Conservation (phyloP, 2,329 filamentous ascomycete species). For the Thielaviopsis populi region DNA sequence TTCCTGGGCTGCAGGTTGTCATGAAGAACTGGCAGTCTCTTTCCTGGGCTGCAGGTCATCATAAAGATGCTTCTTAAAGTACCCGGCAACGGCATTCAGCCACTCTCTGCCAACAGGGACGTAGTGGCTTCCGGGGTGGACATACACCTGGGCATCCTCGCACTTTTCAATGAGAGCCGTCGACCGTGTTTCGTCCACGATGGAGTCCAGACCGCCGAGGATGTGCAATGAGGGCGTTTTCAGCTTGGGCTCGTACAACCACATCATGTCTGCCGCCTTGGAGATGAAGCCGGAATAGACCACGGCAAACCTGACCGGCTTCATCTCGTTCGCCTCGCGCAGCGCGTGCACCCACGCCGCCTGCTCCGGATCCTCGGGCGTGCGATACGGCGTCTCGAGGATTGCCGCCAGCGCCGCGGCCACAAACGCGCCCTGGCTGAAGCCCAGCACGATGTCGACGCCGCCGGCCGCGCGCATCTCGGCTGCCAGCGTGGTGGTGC, state of each 20-base stretch:
- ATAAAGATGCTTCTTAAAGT: slow-evolving; percentile 37
- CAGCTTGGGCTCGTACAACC: slow-evolving; percentile 57
- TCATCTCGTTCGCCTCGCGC: slow-evolving; percentile 34
- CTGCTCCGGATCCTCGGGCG: slow-evolving; percentile 21
- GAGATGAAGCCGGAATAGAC: slow-evolving; percentile 66
- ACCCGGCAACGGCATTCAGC: slow-evolving; percentile 58
- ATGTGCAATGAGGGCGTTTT: slow-evolving; percentile 67
- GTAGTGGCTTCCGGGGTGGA: slow-evolving; percentile 83
- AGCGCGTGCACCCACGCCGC: slow-evolving; percentile 31
- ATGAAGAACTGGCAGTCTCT: slow-evolving; percentile 18
- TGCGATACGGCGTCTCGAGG: slow-evolving; percentile 39
- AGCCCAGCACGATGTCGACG: slow-evolving; percentile 66
- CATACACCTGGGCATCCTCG: slow-evolving; percentile 37
- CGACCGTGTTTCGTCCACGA: slow-evolving; percentile 67
- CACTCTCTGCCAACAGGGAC: slow-evolving; percentile 72
- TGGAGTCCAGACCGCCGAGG: slow-evolving; percentile 68
- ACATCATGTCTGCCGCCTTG: slow-evolving; percentile 43
- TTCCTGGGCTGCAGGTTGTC: slow-evolving; percentile 16
- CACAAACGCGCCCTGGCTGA: slow-evolving; percentile 63
- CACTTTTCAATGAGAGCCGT: slow-evolving; percentile 51
- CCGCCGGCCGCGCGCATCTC: slow-evolving; percentile 48
- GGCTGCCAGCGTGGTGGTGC: slow-evolving; percentile 47
- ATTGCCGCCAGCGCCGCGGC: slow-evolving; percentile 58
- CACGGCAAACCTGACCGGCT: slow-evolving; percentile 52
- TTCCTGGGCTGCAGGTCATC: slow-evolving; percentile 16